phyloP scores from a whole-genome alignment of 2,329 filamentous ascomycete species.

The Stemphylium beticola region DNA sequence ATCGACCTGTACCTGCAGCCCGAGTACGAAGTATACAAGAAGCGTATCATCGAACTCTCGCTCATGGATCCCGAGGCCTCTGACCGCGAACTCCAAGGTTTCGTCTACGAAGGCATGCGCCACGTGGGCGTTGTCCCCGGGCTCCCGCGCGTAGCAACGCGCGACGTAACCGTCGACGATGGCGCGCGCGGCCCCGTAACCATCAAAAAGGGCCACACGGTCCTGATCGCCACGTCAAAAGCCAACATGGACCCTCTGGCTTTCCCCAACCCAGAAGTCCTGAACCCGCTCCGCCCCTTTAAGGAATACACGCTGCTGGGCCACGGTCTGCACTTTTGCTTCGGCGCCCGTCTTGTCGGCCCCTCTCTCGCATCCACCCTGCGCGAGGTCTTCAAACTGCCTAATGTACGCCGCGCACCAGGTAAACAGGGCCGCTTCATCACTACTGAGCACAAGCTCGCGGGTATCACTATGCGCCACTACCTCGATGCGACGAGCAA shows the following conservation, averaged over 20 bases:
- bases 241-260: constrained; percentile 43
- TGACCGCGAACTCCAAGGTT: constrained; percentile 65
- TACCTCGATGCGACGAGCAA: constrained; percentile 58
- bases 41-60: constrained; percentile 58
- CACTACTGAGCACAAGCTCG: constrained; percentile 54
- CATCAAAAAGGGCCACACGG: constrained; percentile 50
- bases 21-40: constrained; percentile 59
- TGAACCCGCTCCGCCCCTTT: constrained; percentile 48
- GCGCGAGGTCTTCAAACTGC: constrained; percentile 43
- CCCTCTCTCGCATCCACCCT: constrained; percentile 38
- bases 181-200: constrained; percentile 55
- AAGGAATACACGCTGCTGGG: constrained; percentile 43
- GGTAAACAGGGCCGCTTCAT: constrained; percentile 48
- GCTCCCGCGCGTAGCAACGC: constrained; percentile 58
- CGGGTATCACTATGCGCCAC: constrained; percentile 55
- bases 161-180: constrained; percentile 56
- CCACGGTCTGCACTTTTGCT: constrained; percentile 44
- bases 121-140: constrained; percentile 60
- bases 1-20: constrained; percentile 60
- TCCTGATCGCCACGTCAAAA: constrained; percentile 52
- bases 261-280: constrained; percentile 41
- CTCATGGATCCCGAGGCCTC: constrained; percentile 52
- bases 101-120: constrained; percentile 63
- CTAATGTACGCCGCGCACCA: constrained; percentile 40
- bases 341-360: constrained; percentile 40